Conservation (phyloP, 1,284 basidiomycete species). For the Leccinum angustisporum region DNA sequence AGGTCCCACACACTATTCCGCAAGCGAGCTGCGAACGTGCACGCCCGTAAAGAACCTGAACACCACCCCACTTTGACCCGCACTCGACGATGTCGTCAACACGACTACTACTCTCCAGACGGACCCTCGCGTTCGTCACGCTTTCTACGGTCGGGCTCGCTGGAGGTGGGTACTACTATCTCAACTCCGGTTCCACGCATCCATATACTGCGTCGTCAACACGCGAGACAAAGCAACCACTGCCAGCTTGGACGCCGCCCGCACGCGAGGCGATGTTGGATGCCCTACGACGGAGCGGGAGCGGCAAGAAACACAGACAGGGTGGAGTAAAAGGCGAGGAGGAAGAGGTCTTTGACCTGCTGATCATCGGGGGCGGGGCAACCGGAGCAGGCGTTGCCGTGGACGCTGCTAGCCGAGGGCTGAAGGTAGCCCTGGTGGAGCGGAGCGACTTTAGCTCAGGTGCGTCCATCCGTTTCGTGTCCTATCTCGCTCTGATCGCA, state of each 20-base stretch:
- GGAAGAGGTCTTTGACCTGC: slow-evolving; percentile 61
- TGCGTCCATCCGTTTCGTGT: slow-evolving; percentile 32
- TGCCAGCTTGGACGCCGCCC: slow-evolving; percentile 76
- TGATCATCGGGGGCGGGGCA: slow-evolving; percentile 91
- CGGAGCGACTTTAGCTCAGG: slow-evolving; percentile 91
- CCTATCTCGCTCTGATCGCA: slow-evolving; percentile 34
- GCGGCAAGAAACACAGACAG: not conserved
- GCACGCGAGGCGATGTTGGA: slow-evolving; percentile 63
- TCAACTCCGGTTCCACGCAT: slow-evolving; percentile 69
- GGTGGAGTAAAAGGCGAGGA: slow-evolving; percentile 39
- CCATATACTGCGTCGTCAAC: slow-evolving; percentile 47
- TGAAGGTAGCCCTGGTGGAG: slow-evolving; percentile 93
- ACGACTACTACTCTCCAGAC: slow-evolving; percentile 51
- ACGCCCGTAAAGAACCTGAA: not conserved
- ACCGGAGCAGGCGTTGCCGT: slow-evolving; percentile 94
- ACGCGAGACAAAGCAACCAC: slow-evolving; percentile 60
- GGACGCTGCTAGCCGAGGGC: slow-evolving; percentile 89
- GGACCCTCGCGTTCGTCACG: slow-evolving; percentile 50
- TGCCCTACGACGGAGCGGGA: slow-evolving; percentile 38
- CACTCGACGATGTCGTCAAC: slow-evolving; percentile 25
- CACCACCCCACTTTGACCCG: not conserved
- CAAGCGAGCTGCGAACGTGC: not conserved
- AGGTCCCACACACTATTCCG: not conserved
- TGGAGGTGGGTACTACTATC: slow-evolving; percentile 65
- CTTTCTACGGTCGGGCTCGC: slow-evolving; percentile 51